Evolutionary conservation across 257 asterid genomes (phyloP), one percentile per base, ranked within the genome.

Genomic region (Solanum medicagineum): DNA sequence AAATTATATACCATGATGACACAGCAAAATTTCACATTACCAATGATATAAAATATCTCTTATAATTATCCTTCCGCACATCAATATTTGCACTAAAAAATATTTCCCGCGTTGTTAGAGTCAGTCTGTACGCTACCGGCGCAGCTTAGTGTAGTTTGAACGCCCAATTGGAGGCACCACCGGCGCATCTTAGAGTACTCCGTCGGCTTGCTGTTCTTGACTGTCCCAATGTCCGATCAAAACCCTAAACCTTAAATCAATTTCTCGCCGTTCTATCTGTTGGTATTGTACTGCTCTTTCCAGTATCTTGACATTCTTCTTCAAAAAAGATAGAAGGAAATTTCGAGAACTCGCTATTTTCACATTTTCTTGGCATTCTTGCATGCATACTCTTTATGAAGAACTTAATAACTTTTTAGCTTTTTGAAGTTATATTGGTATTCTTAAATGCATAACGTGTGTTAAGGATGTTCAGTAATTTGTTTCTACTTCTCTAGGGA

Each of bases 211-310:
- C 80, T 12, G 9, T 42, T 44, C 36, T 6, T 65, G 9, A 36
- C 80, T 20, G 22, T 10, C 14, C 26, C 44, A 32, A 47, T 75
- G 11, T 7, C 53, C 74, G 62, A 26, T 40, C 10, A 6, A 59
- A 89, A 85, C 81, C 89, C 87, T 81, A 79, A 83, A 16, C 44
- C 71, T 79, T 56, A 14, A 83, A 40, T 85, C 63, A 26, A 44
- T 62, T 87, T 85, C 87, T 73, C 86, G 84, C 85, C 57, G n/a
- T 7, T 4, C 4, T 14, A 53, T 53, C 56, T 12, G 42, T 36
- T 5, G 42, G 42, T 36, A 36, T 36, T 5, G 6, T 36, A 36
- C 42, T 36, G 42, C 42, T 36, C 6, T 36, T 36, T 5, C 42
- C 42, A 32, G 36, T 36, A 36, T 36, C 6, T 36, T 36, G 42